These are phyloP conservation scores for Teunomyces kruisii DNA, from an alignment of 805 yeast species.

Conservation along the genomic window DNA sequence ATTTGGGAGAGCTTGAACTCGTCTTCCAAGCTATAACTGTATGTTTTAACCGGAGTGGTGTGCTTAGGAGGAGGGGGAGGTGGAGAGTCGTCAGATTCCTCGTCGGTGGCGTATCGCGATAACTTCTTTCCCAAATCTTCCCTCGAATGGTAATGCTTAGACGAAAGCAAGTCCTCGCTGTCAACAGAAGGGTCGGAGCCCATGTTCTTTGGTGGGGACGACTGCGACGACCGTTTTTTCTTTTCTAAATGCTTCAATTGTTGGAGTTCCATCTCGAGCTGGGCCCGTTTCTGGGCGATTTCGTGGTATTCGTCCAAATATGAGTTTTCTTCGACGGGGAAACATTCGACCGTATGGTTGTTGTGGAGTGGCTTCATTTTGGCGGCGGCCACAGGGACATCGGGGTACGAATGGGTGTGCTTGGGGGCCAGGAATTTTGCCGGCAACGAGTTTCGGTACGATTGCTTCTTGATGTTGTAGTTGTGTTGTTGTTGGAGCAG, in stretches of 20 bases:
- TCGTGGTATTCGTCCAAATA: conserved; percentile 24
- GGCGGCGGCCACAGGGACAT: conserved; percentile 11
- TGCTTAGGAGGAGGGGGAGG: conserved; percentile 41
- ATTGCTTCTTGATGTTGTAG: conserved; percentile 22
- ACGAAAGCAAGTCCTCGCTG: conserved; percentile 36
- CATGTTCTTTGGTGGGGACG: neutral
- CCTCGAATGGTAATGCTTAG: conserved; percentile 29
- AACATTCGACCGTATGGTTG: conserved; percentile 26
- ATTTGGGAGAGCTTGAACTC: conserved; percentile 26
- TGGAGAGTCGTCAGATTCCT: conserved; percentile 13
- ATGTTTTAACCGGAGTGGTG: conserved; percentile 13
- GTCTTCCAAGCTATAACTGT: conserved; percentile 32
- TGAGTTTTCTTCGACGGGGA: conserved; percentile 22
- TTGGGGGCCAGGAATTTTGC: neutral
- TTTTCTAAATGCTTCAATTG: conserved; percentile 32
- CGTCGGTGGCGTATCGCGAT: conserved; percentile 16
- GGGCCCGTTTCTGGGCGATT: conserved; percentile 34
- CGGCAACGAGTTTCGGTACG: conserved; percentile 3
- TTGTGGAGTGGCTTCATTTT: conserved; percentile 13
- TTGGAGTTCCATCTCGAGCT: conserved; percentile 39
- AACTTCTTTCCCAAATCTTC: conserved; percentile 38
- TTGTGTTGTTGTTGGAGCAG: conserved; percentile 31
- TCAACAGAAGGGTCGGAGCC: conserved; percentile 20
- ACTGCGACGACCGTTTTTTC: neutral
- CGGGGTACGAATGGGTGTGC: conserved; percentile 19